Evolutionary conservation across 164 flowering plant genomes (phyloP).

Genomic region (Magnolia sinica): DNA sequence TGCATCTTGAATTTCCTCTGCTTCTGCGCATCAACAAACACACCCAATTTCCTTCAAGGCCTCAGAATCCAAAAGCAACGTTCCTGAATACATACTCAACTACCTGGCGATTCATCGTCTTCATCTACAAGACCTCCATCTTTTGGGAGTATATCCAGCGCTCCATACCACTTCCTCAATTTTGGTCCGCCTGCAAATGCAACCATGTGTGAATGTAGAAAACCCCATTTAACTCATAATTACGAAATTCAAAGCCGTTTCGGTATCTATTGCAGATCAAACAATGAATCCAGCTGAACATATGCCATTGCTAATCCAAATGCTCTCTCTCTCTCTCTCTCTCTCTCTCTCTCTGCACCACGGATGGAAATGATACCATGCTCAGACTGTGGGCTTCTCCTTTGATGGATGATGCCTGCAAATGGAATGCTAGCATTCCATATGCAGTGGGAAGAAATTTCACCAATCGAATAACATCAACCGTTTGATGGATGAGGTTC

Average conservation of each 20-base stretch:
- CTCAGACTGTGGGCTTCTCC: no score
- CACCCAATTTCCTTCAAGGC: not conserved
- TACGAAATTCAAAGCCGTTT: no score
- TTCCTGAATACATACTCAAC: not conserved
- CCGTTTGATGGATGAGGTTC: no score
- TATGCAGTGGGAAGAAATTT: no score
- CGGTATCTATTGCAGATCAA: no score
- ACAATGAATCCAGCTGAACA: no score
- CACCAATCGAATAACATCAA: no score
- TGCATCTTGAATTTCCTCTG: constrained; percentile 71
- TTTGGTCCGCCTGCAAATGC: constrained; percentile 79
- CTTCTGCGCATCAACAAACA: constrained; percentile 29
- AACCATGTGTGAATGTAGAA: not conserved
- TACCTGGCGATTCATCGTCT: constrained; percentile 56
- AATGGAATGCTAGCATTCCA: no score
- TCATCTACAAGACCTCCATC: constrained; percentile 51
- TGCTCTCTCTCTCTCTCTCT: not conserved
- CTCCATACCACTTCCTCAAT: constrained; percentile 96
- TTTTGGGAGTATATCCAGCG: constrained; percentile 67
- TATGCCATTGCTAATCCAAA: no score
- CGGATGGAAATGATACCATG: constrained; percentile 20
- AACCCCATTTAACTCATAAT: no score
- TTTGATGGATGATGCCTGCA: no score
- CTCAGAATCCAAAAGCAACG: constrained; percentile 4
- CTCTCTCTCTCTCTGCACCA: not conserved